Evolutionary conservation across 164 flowering plant species (phyloP), one percentile per base, ranked within the genome.

Genomic region (Piper longum): DNA sequence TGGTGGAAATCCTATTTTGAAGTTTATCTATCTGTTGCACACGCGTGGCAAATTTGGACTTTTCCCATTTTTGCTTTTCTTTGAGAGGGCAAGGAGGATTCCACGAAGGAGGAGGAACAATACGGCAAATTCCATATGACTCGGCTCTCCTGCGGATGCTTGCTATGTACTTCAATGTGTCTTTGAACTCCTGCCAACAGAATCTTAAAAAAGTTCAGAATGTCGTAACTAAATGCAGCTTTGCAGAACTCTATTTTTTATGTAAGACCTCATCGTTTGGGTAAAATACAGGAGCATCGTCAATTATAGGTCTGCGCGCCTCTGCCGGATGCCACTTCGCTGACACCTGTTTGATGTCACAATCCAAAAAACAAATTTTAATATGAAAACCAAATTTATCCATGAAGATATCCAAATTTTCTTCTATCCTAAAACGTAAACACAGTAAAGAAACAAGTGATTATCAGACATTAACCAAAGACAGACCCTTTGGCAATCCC

Each of bases 21-120:
- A 91, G 96, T 62, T 84, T 82, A 73, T 91, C 92, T 67, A 89
- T 72, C 64, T 78, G 80, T 73, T 95, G 95, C 48, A 87, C 69
- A 16, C 87, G 87, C 43, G 99, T 88, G 48, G 72, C 71, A 82
- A 93, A 91, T 66, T 73, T 83, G 56, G 87, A 75, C 64, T 54
- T 61, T 60, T 83, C 85, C 99, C 93, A 88, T 5, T 70, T 67
- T 39, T 61, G 54, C 59, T 82, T 81, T 44, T 87, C 86, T 72
- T 75, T 77, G 1, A 91, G 87, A 68, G 81, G 90, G 69, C 88
- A 88, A 0, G 95, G 91, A 56, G 99, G 99, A 62, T 78, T 82
- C 99, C 99, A 95, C 7, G 89, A 84, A 64, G 91, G 66, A 17
- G 99, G 96, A 66, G 99, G 97, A 62, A 91, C 86, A 71, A 95